A percentile compares a stretch with the other conserved stretches of the same genome.
Conservation (phyloP, 768 basidiomycete species). For the Suillus plorans region DNA sequence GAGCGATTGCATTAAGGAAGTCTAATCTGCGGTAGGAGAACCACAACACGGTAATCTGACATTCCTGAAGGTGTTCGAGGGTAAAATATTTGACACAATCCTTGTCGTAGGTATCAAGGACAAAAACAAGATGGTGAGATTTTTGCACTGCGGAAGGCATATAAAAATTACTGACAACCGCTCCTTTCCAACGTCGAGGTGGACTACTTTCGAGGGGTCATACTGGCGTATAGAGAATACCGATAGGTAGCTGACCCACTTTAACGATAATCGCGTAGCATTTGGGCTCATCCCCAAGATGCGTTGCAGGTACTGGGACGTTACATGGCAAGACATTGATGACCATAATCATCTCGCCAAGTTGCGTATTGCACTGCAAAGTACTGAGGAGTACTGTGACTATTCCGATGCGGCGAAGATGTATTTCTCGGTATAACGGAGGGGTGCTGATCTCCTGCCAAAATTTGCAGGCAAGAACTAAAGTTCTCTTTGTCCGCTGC, state of each 20-base stretch:
- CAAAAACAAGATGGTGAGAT: conserved; percentile 1
- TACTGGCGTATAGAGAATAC: background rate
- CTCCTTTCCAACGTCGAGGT: background rate
- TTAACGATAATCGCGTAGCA: background rate
- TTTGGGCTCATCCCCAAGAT: conserved; percentile 3
- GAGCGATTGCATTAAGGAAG: background rate
- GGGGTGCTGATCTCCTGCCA: conserved; percentile 26
- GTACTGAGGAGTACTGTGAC: conserved; percentile 20
- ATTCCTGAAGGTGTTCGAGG: background rate
- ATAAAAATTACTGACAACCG: background rate
- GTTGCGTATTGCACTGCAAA: conserved; percentile 11
- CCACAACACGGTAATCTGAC: background rate
- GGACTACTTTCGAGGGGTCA: background rate
- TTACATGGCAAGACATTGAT: conserved; percentile 13
- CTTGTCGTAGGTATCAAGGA: background rate
- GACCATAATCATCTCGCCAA: conserved; percentile 14
- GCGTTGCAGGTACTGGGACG: background rate
- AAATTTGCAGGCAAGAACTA: conserved; percentile 25
- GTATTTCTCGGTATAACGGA: conserved; percentile 27
- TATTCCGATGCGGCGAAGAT: conserved; percentile 24
- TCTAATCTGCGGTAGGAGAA: background rate
- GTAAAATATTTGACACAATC: background rate
- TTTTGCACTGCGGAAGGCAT: background rate
- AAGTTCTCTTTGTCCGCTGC: conserved; percentile 17
- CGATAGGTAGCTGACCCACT: background rate